Base-by-base conservation (phyloP, 768 basidiomycete genomes). In the Termitomyces sp. region DNA sequence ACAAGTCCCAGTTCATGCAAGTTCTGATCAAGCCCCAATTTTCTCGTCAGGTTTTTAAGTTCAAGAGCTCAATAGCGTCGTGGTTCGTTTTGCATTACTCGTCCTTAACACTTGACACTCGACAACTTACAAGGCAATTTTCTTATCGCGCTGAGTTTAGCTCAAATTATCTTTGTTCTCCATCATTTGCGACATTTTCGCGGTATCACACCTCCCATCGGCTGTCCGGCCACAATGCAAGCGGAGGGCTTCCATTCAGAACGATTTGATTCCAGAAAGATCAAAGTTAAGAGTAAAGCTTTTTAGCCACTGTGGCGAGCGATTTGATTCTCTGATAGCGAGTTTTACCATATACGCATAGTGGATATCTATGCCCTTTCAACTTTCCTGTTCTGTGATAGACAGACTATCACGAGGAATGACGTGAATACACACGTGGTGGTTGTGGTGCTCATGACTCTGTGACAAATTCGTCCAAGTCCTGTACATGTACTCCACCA, bases 241-340 rank as follows among this genome's bases (percentile, higher is more conserved):
- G 23, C 51, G 36, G 23, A 52, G 51, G 16, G 18, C 14, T 20
- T 38, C 32, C 38, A 40, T 53, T 53, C 52, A 13, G 52, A 61
- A 57, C 5, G 10, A 33, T 18, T 55, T 41, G 40, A 54, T 59
- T 32, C 35, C 35, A 41, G 26, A 18, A 38, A n/a, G 20, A 46
- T 58, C 57, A 58, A 52, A 26, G 43, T 58, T 58, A 56, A 56
- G 56, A 51, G 51, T 3, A 32, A 32, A 43, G n/a, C 52, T 43
- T 56, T 41, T 59, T 58, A 33, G 57, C 49, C 43, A 46, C 55
- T 46, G 48, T 51, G 52, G 47, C 53, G 40, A 43, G n/a, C 18
- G 40, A 54, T 54, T 40, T 53, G 36, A 60, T 44, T 56, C 43
- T 43, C 41, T 40, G 50, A 55, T 52, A 61, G 52, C 41, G 52